phyloP scores from a whole-genome alignment of 768 basidiomycete species.

The Fomitopsis pulvina region DNA sequence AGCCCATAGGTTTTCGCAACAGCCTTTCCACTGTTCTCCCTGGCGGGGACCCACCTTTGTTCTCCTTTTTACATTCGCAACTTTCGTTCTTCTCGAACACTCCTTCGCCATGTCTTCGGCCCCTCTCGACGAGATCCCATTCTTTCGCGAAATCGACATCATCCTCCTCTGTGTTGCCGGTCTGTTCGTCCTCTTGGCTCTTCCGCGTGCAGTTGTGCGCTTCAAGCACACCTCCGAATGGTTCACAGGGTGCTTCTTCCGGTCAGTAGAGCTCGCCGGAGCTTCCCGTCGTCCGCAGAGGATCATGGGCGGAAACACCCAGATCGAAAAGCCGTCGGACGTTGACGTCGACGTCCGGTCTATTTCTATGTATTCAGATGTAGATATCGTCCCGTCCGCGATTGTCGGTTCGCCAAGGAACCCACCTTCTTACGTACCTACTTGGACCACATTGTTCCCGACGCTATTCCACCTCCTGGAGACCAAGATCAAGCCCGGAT shows the following conservation, averaged over 20 bases:
- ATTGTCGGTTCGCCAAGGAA: not conserved
- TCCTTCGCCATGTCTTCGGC: slow-evolving; percentile 2
- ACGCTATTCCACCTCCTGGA: not conserved
- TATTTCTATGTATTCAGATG: not conserved
- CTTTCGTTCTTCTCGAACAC: not conserved
- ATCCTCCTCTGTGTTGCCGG: slow-evolving; percentile 37
- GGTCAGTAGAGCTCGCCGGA: slow-evolving; percentile 2
- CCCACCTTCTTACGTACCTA: slow-evolving; percentile 2
- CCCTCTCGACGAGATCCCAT: slow-evolving; percentile 15
- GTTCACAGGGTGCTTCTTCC: slow-evolving; percentile 46
- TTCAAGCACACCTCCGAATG: slow-evolving; percentile 48
- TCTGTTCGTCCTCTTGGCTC: slow-evolving; percentile 34
- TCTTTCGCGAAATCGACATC: slow-evolving; percentile 35
- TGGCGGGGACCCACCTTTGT: not conserved
- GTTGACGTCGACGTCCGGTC: not conserved
- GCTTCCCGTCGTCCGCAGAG: not conserved
- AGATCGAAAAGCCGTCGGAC: not conserved
- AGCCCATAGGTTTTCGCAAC: not conserved
- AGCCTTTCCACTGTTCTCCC: not conserved
- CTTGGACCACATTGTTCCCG: slow-evolving; percentile 1
- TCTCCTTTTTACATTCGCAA: not conserved
- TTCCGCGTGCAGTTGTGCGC: slow-evolving; percentile 48
- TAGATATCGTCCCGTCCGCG: not conserved
- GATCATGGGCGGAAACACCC: no score
- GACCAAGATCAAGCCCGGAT: not conserved